phyloP scores from a whole-genome alignment of 129 eudicot species.

The Flaveria sonorensis region DNA sequence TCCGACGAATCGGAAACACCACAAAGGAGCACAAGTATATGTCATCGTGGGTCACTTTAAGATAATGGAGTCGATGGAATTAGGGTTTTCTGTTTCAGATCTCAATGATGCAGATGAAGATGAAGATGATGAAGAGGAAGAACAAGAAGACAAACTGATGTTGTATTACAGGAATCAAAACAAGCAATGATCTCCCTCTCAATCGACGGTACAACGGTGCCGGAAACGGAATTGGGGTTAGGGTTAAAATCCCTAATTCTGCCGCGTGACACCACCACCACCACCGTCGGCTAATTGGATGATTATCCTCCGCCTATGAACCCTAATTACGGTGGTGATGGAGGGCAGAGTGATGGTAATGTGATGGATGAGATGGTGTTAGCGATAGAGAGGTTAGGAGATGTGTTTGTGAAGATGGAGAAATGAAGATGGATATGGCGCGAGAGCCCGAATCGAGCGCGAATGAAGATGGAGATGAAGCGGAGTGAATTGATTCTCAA shows the following conservation, averaged over 20 bases:
- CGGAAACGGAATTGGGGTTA: conserved; percentile 34
- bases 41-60: conserved; percentile 83
- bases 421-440: conserved; percentile 92
- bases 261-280: neutral
- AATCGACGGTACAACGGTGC: conserved; percentile 22
- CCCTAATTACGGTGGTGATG: conserved; percentile 28
- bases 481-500: conserved; percentile 83
- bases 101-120: conserved; percentile 25
- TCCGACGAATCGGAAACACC: conserved; percentile 47
- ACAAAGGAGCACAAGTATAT: conserved; percentile 17
- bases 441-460: conserved; percentile 68
- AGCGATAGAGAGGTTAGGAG: conserved; percentile 67
- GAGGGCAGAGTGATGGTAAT: conserved; percentile 32
- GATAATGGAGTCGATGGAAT: conserved; percentile 78
- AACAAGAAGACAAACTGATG: conserved; percentile 26
- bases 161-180: conserved; percentile 24
- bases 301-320: conserved; percentile 30
- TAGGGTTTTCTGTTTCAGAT: conserved; percentile 46
- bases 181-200: conserved; percentile 26
- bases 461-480: conserved; percentile 95
- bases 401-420: conserved; percentile 81
- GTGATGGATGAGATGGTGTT: conserved; percentile 60
- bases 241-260: conserved; percentile 43
- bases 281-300: neutral
- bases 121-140: conserved; percentile 18